Percentiles rank a stretch among this genome's conserved stretches.
These are phyloP conservation scores for Gaertneriomyces sp. DNA, from an alignment of 192 early-diverging fungal species.

Conservation along the genomic window DNA sequence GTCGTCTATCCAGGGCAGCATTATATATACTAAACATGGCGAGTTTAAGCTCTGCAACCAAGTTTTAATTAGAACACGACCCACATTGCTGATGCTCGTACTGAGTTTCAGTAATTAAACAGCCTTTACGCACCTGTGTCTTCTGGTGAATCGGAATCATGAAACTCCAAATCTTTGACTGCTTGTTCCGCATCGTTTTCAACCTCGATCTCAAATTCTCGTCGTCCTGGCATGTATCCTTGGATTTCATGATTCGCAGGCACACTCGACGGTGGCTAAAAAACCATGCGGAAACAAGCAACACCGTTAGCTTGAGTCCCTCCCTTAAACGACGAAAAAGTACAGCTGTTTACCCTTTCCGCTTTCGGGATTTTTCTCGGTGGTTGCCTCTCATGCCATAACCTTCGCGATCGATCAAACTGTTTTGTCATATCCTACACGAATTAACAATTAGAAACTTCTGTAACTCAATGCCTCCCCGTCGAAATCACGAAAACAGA, in stretches of 20 bases:
- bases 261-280: slow-evolving; percentile 70
- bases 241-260: slow-evolving; percentile 94
- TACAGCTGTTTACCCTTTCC: too few species aligned
- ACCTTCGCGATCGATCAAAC: slow-evolving; percentile 50
- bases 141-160: slow-evolving; percentile 77
- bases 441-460: slow-evolving; percentile 17
- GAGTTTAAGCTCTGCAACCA: slow-evolving; percentile 70
- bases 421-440: slow-evolving; percentile 60
- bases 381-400: slow-evolving; percentile 7
- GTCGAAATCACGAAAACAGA: not conserved
- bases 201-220: slow-evolving; percentile 94
- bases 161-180: slow-evolving; percentile 92
- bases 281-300: too few species aligned
- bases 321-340: too few species aligned
- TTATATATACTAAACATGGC: slow-evolving; percentile 95
- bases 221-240: slow-evolving; percentile 95
- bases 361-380: slow-evolving; percentile 18
- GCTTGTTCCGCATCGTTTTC: slow-evolving; percentile 92
- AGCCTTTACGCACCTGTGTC: slow-evolving; percentile 61
- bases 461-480: not conserved
- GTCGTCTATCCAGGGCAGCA: slow-evolving; percentile 71
- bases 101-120: not conserved
- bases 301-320: too few species aligned
- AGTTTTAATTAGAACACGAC: not conserved
- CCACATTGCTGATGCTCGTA: not conserved